These are phyloP conservation scores for Artomyces pyxidatus DNA, from an alignment of 768 basidiomycete species.

Conservation along the genomic window DNA sequence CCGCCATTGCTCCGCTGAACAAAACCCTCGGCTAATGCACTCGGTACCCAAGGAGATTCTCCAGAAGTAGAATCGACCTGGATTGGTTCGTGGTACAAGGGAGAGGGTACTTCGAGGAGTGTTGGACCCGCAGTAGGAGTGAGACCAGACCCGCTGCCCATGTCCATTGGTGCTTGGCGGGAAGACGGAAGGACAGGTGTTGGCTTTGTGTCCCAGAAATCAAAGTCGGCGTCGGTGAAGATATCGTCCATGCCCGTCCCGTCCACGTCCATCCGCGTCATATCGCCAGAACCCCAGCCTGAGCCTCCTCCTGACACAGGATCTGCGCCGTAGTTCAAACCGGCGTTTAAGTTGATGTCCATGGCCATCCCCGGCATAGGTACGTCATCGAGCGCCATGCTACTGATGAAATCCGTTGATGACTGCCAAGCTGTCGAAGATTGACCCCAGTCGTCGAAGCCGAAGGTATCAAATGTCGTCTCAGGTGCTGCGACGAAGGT, in stretches of 20 bases:
- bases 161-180: conserved; percentile 13
- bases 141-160: conserved; percentile 13
- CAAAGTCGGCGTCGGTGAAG: conserved; percentile 86
- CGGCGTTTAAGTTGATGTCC: conserved; percentile 27
- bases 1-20: conserved; percentile 12
- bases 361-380: conserved; percentile 20
- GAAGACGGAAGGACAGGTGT: conserved; percentile 30
- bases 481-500: neutral
- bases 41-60: conserved; percentile 23
- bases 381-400: conserved; percentile 12
- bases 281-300: conserved; percentile 13
- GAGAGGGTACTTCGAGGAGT: conserved; percentile 28
- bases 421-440: conserved; percentile 10
- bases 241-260: conserved; percentile 23
- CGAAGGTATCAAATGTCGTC: conserved; percentile 15
- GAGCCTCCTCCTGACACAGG: conserved; percentile 25
- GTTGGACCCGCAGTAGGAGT: conserved; percentile 26
- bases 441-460: conserved; percentile 20
- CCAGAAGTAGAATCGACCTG: conserved; percentile 20
- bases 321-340: conserved; percentile 39
- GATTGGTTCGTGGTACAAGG: conserved; percentile 23
- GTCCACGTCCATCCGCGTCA: conserved; percentile 23
- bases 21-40: conserved; percentile 13
- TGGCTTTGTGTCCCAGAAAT: conserved; percentile 59
- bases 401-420: conserved; percentile 7